phyloP scores from a whole-genome alignment of 2,329 filamentous ascomycete genomes.

The Myriosclerotinia duriaeana region DNA sequence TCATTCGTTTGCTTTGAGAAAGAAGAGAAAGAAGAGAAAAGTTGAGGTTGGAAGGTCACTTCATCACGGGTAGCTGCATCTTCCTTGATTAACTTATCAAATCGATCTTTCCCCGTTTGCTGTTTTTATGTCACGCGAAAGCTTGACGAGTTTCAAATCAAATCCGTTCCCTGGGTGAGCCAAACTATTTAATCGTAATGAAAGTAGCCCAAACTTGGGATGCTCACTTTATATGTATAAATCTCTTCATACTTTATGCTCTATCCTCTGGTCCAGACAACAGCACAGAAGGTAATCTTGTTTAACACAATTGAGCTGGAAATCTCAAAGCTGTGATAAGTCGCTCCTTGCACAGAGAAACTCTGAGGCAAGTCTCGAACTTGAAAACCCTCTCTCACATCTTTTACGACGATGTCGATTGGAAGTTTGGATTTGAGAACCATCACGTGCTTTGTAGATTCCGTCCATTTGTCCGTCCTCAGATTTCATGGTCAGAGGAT shows the following conservation, averaged over 20 bases:
- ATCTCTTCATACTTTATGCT: not conserved
- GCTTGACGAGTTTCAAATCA: too few species aligned
- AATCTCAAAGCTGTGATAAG: not conserved
- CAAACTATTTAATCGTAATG: not conserved
- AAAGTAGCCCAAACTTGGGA: conserved; percentile 1
- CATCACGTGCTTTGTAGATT: not conserved
- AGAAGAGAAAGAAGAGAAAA: not conserved
- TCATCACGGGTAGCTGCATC: conserved; percentile 13
- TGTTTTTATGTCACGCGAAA: not conserved
- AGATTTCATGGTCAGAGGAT: not conserved
- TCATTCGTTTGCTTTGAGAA: not conserved
- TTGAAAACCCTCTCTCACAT: not conserved
- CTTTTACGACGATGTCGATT: too few species aligned
- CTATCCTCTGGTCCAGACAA: not conserved
- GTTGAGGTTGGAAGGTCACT: not conserved
- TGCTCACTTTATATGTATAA: not conserved
- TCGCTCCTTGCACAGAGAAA: not conserved
- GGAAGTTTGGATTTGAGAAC: not conserved
- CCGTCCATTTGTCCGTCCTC: not conserved
- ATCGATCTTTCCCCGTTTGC: conserved; percentile 7
- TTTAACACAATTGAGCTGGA: not conserved
- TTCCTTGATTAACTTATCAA: conserved; percentile 3
- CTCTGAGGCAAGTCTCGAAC: not conserved
- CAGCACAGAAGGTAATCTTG: not conserved
- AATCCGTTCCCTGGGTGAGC: not conserved